Evolutionary conservation across 352 stramenopile species (phyloP).

Genomic region (Aphanomyces astaci): DNA sequence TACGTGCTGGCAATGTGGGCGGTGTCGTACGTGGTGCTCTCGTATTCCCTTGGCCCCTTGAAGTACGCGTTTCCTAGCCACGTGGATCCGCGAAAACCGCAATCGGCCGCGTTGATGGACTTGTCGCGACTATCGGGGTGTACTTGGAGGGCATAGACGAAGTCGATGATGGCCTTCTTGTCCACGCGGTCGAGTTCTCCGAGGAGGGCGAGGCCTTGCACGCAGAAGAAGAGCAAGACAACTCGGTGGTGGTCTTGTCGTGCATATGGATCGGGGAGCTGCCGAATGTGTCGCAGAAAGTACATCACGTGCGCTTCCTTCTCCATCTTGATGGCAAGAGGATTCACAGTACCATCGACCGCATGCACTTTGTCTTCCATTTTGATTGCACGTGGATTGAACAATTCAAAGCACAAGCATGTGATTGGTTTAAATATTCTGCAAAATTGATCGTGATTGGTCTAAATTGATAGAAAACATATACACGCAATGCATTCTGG

Average conservation of each 20-base stretch:
- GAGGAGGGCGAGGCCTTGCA: conserved; percentile 75
- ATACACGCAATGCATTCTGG: not conserved
- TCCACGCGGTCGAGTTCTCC: conserved; percentile 66
- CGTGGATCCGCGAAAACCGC: conserved; percentile 58
- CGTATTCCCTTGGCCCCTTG: conserved; percentile 40
- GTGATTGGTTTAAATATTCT: not conserved
- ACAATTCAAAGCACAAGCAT: not conserved
- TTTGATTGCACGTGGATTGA: no score
- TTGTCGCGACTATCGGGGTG: conserved; percentile 36
- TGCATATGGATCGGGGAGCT: conserved; percentile 59
- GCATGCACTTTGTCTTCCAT: no score
- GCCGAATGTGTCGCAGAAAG: conserved; percentile 71
- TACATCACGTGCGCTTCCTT: conserved; percentile 69
- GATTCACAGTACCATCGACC: no score
- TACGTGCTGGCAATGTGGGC: conserved; percentile 83
- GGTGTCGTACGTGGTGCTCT: conserved; percentile 69
- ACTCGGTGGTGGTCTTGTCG: conserved; percentile 76
- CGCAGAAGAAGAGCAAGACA: conserved; percentile 79
- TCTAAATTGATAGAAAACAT: not conserved
- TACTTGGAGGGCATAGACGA: conserved; percentile 80
- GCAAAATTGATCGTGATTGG: no score
- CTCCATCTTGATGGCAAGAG: conserved; percentile 43
- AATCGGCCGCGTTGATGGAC: conserved; percentile 54
- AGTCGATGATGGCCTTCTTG: conserved; percentile 67
- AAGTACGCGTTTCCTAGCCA: conserved; percentile 59